A percentile compares a stretch with the other conserved stretches of the same genome.
phyloP scores from a whole-genome alignment of 176 grass and related monocot species.

The Alopecurus myosuroides region DNA sequence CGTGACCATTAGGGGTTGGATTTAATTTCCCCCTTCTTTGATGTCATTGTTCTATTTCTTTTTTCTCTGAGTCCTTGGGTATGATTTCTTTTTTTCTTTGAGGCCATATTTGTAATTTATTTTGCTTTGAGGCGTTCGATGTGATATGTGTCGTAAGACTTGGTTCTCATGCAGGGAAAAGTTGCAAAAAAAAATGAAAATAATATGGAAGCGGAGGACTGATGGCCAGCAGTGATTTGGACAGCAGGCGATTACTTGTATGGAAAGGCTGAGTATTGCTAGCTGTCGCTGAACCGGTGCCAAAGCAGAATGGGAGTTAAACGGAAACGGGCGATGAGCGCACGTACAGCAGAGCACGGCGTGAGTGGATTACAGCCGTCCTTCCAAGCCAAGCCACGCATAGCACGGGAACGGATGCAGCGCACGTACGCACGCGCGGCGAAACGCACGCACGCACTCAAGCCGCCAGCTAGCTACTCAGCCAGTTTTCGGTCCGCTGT shows the following conservation, averaged over 20 bases:
- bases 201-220: background rate
- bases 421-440: background rate
- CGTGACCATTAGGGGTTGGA: background rate
- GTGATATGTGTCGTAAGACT: background rate
- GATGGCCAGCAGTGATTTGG: background rate
- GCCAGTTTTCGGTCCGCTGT: background rate
- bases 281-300: background rate
- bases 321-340: background rate
- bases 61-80: background rate
- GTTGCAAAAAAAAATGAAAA: too few species aligned
- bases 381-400: background rate
- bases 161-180: too few species aligned
- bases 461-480: background rate
- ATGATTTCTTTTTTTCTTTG: background rate
- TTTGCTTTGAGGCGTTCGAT: background rate
- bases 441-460: background rate
- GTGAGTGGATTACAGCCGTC: background rate
- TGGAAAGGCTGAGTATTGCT: background rate
- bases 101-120: background rate
- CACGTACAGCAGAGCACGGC: background rate
- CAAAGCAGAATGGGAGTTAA: background rate
- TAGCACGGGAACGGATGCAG: background rate
- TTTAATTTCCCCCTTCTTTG: background rate
- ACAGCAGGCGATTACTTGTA: background rate
- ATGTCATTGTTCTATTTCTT: too few species aligned